These are phyloP conservation scores for Colletotrichum phormii DNA, from an alignment of 2,329 filamentous ascomycete species.

Conservation along the genomic window DNA sequence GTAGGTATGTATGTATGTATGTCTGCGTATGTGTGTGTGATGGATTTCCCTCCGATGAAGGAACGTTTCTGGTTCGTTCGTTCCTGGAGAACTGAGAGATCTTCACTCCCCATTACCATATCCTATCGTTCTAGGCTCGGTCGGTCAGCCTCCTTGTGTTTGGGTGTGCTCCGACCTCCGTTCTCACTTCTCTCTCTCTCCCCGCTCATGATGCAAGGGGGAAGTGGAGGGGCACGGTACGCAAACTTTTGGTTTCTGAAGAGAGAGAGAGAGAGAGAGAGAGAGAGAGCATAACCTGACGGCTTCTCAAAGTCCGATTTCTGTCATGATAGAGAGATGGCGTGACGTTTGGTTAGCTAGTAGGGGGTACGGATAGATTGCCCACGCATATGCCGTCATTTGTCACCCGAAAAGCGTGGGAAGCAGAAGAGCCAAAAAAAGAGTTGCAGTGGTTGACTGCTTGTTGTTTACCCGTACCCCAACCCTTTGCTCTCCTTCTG, in stretches of 20 bases:
- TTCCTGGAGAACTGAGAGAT: slow-evolving; percentile 3
- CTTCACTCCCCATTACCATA: slow-evolving; percentile 5
- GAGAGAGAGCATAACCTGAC: background rate
- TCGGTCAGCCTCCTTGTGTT: slow-evolving; percentile 23
- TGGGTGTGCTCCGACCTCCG: slow-evolving; percentile 16
- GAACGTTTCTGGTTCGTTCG: slow-evolving; percentile 10
- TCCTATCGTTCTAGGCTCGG: slow-evolving; percentile 28
- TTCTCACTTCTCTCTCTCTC: background rate
- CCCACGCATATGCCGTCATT: background rate
- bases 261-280: background rate
- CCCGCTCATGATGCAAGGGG: background rate
- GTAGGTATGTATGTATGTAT: background rate
- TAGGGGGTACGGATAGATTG: background rate
- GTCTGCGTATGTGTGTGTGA: background rate
- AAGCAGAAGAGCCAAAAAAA: background rate
- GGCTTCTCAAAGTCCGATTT: background rate
- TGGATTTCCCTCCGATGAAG: background rate
- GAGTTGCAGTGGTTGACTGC: background rate
- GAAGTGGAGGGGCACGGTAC: background rate
- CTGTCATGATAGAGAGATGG: background rate
- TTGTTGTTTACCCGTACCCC: background rate
- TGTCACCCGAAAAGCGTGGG: background rate
- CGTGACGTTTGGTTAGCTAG: background rate
- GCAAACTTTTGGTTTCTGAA: background rate
- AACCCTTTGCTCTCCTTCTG: background rate